These are phyloP conservation scores for Trichosporon sp. DNA, from an alignment of 1,284 basidiomycete genomes.

Conservation along the genomic window DNA sequence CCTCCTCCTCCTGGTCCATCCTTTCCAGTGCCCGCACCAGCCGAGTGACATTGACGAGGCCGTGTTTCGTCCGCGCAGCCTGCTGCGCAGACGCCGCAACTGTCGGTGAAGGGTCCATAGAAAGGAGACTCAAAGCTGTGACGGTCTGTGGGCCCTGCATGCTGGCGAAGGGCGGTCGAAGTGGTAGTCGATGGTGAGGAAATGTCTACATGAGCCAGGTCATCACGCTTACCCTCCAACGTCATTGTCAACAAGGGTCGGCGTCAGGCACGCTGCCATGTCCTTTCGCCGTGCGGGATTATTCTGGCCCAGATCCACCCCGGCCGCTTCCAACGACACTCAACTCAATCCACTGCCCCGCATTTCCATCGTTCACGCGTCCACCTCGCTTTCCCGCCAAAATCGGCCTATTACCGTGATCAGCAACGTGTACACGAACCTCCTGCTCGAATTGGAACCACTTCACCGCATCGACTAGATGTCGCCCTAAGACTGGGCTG, in stretches of 20 bases:
- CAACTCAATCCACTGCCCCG: conserved; percentile 20
- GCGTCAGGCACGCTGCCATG: conserved; percentile 13
- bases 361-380: conserved; percentile 26
- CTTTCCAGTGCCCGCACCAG: conserved; percentile 37
- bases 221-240: neutral
- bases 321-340: conserved; percentile 17
- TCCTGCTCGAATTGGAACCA: neutral
- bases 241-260: conserved; percentile 10
- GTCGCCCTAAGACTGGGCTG: conserved; percentile 5
- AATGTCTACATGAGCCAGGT: conserved; percentile 2
- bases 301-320: neutral
- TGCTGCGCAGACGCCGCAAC: conserved; percentile 38
- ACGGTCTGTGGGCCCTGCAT: conserved; percentile 24
- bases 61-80: conserved; percentile 46
- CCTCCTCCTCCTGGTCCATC: conserved; percentile 16
- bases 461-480: conserved; percentile 13
- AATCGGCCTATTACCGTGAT: neutral
- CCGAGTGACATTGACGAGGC: conserved; percentile 50
- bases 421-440: neutral
- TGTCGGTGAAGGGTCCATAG: conserved; percentile 39
- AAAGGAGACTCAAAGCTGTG: conserved; percentile 29
- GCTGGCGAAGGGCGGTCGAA: neutral
- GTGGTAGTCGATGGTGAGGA: neutral
- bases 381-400: neutral
- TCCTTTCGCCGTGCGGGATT: conserved; percentile 19